Conservation (phyloP, 768 basidiomycete species). For the Lyophyllum semitale region DNA sequence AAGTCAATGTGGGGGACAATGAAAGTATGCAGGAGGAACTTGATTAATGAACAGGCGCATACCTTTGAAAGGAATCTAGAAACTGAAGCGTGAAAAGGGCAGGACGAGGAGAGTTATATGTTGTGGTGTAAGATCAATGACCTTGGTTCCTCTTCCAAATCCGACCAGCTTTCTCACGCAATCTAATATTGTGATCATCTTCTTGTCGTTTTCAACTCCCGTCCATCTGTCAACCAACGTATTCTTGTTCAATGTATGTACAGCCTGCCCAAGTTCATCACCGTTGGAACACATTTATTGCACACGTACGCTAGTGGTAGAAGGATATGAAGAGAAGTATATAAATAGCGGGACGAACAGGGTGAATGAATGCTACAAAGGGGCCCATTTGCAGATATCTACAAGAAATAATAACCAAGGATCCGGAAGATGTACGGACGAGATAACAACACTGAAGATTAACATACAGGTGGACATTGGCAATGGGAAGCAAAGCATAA, state of each 20-base stretch:
- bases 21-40: not conserved
- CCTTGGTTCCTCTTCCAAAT: conserved; percentile 20
- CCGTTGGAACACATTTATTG: conserved; percentile 12
- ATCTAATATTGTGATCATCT: conserved; percentile 17
- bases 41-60: conserved; percentile 7
- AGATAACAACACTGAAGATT: conserved; percentile 19
- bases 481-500: conserved; percentile 20
- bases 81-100: conserved; percentile 15
- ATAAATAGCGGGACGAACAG: conserved; percentile 11
- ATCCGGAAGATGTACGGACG: conserved; percentile 16
- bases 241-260: not conserved
- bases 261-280: not conserved
- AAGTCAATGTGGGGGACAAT: conserved; percentile 5
- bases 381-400: conserved; percentile 14
- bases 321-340: conserved; percentile 10
- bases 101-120: conserved; percentile 20
- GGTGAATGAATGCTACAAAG: conserved; percentile 5
- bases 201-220: not conserved
- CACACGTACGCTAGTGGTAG: conserved; percentile 10
- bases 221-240: conserved; percentile 7
- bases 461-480: conserved; percentile 8
- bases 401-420: conserved; percentile 28
- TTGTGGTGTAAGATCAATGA: conserved; percentile 24
- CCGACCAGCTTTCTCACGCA: conserved; percentile 26
- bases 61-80: conserved; percentile 17